Conservation (phyloP, 345 rosid species). For the Populus euphratica region DNA sequence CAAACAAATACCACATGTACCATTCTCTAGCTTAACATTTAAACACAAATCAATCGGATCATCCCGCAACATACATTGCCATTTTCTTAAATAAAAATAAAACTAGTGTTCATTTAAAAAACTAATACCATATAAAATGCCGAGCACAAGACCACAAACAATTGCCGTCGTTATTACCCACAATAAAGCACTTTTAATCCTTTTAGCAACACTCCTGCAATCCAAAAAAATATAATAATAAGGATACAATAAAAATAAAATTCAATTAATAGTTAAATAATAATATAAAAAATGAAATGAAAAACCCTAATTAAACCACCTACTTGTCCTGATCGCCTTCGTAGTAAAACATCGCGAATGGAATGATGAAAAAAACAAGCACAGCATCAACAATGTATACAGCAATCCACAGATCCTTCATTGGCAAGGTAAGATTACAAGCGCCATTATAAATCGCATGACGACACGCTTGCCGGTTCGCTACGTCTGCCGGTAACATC, state of each 20-base stretch:
- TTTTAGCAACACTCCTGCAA: constrained; percentile 72
- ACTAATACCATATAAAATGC: constrained; percentile 81
- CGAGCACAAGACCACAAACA: constrained; percentile 79
- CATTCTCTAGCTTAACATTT: background rate
- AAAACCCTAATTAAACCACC: constrained; percentile 29
- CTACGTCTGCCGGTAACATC: constrained; percentile 98
- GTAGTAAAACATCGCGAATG: constrained; percentile 95
- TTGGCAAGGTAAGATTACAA: constrained; percentile 84
- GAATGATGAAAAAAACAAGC: constrained; percentile 91
- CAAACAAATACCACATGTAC: background rate
- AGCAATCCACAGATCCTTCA: constrained; percentile 97
- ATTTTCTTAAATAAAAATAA: background rate
- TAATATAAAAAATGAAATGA: background rate
- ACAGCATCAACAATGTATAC: constrained; percentile 76
- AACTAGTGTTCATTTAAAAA: constrained; percentile 3
- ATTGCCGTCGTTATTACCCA: constrained; percentile 83
- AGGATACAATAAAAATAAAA: background rate
- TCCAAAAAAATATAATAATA: background rate
- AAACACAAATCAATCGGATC: background rate
- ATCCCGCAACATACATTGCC: background rate
- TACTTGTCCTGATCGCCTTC: constrained; percentile 99
- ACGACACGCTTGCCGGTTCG: constrained; percentile 95
- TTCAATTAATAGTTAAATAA: background rate
- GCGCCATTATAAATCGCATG: constrained; percentile 93
- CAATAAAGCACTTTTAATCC: constrained; percentile 71